Conservation (phyloP, 768 basidiomycete species). For the Serpula lacrymans region DNA sequence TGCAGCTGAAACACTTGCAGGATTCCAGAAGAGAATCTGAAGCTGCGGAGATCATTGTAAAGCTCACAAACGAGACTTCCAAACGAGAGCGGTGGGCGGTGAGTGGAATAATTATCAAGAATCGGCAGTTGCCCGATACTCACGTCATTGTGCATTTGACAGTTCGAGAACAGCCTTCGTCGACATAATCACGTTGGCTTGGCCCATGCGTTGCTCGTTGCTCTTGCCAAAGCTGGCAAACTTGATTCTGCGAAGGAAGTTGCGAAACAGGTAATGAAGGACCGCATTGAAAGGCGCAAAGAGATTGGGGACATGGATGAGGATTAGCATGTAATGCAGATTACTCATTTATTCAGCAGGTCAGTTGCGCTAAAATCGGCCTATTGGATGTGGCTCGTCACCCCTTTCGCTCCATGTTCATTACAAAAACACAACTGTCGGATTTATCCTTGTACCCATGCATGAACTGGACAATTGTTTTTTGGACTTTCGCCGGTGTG, state of each 20-base stretch:
- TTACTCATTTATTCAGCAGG: too few species aligned
- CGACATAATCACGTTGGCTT: slow-evolving; percentile 86
- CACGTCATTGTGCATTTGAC: slow-evolving; percentile 9
- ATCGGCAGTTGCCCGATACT: neutral
- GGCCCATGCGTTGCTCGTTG: slow-evolving; percentile 67
- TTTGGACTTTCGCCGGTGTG: too few species aligned
- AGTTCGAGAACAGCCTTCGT: slow-evolving; percentile 88
- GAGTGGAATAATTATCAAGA: slow-evolving; percentile 30
- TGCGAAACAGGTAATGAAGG: slow-evolving; percentile 42
- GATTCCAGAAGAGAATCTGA: slow-evolving; percentile 37
- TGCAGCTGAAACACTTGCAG: slow-evolving; percentile 51
- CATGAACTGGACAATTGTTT: too few species aligned
- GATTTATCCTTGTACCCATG: too few species aligned
- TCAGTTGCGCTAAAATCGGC: too few species aligned
- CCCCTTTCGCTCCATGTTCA: too few species aligned
- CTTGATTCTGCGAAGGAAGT: slow-evolving; percentile 49
- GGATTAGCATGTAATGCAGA: too few species aligned
- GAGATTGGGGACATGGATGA: slow-evolving; percentile 37
- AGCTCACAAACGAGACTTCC: slow-evolving; percentile 61
- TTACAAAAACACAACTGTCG: too few species aligned
- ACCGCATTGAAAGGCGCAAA: slow-evolving; percentile 38
- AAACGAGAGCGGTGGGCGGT: slow-evolving; percentile 84
- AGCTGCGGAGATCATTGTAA: slow-evolving; percentile 52
- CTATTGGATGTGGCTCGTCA: too few species aligned
- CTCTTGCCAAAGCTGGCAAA: slow-evolving; percentile 67